Base-by-base conservation (phyloP, 495 filamentous ascomycete species). In the Choiromyces venosus region DNA sequence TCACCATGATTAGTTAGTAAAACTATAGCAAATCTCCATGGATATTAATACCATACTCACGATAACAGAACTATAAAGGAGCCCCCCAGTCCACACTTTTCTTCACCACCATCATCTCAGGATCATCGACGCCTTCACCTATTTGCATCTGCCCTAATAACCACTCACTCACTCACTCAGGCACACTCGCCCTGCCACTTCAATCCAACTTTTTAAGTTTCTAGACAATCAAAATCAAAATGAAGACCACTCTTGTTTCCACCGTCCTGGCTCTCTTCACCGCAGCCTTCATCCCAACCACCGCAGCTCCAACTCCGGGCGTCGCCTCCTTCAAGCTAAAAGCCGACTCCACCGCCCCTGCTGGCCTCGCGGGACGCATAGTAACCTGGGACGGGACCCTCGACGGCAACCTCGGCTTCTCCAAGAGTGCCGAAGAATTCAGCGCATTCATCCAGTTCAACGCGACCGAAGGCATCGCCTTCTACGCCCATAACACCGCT, bases 391-490 rank as follows among this genome's bases (percentile, higher is more conserved):
- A 67, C 35, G 42, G 37, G 19, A 7, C 10, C 0, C 1, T 68
- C 35, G 38, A 21, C 42, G 77, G 72, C 19, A 37, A 65, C 25
- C 36, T 79, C 7, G 77, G 77, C 56, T 79, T 76, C 75, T 25
- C 18, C 14, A 39, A 29, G 0, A 33, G 12, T 38, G 72, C 66
- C 18, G 46, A 61, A 18, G 69, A 44, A 10, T 37, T 66, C 7
- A 40, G 66, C 14, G 37, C 37, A 4, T 79, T 79, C 44, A 73
- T 79, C 29, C 77, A 79, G 44, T 71, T 66, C 42, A 79, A 79
- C 25, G 19, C 36, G 0, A 67, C 68, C 4, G 21, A 61, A n/a
- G 78, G 73, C 3, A 74, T 76, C 52, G 71, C 78, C 18, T 76
- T 76, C 29, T 71, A 79, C 52, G 52, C 78, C 7, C 18, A 16